phyloP scores from a whole-genome alignment of 495 filamentous ascomycete genomes.

The Xylaria castorea region DNA sequence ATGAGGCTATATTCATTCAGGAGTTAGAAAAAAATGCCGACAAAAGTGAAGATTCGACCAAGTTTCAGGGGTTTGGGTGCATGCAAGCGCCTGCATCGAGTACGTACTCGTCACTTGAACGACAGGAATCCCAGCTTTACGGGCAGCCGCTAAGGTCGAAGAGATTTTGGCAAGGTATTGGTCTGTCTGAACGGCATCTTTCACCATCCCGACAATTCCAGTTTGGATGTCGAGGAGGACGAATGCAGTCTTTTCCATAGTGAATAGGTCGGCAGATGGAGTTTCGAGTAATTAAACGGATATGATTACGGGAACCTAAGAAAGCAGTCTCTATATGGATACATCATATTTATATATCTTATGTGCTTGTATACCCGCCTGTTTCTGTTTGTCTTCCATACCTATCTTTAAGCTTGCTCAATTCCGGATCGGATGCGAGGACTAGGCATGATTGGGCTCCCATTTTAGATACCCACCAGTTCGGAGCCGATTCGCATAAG shows the following conservation, averaged over 20 bases:
- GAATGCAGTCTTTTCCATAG: constrained; percentile 44
- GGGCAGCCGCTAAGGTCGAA: constrained; percentile 37
- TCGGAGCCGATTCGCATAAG: constrained; percentile 20
- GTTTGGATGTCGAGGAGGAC: constrained; percentile 50
- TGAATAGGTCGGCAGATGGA: background rate
- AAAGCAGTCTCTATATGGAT: background rate
- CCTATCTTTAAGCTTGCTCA: background rate
- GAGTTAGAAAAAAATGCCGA: background rate
- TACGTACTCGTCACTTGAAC: constrained; percentile 40
- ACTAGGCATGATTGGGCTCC: constrained; percentile 6
- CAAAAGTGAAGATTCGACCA: background rate
- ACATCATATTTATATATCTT: constrained; percentile 1
- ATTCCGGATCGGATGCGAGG: constrained; percentile 11
- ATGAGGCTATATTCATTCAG: constrained; percentile 31
- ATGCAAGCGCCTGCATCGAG: background rate
- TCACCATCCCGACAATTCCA: constrained; percentile 36
- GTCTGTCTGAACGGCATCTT: constrained; percentile 5
- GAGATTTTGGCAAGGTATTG: constrained; percentile 41
- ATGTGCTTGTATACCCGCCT: background rate
- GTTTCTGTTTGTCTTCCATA: background rate
- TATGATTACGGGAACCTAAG: background rate
- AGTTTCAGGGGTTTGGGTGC: background rate
- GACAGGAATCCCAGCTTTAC: constrained; percentile 36
- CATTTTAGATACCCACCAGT: background rate
- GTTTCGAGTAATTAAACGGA: background rate